Base-by-base conservation (phyloP, 2,329 filamentous ascomycete species). In the Pseudogymnoascus sp. region DNA sequence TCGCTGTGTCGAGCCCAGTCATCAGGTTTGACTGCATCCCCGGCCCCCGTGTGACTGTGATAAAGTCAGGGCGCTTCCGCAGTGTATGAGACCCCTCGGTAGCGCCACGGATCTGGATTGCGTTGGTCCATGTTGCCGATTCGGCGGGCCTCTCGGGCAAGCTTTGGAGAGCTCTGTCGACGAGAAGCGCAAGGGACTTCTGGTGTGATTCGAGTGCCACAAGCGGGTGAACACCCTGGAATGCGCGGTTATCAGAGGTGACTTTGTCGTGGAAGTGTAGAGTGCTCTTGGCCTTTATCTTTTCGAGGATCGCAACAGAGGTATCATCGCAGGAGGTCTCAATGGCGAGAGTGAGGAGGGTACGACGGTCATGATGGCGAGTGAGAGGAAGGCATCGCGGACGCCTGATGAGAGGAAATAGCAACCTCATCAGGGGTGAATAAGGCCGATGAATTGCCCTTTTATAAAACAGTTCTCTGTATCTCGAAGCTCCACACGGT, bases 311-410 rank as follows among this genome's bases (percentile, higher is more conserved):
- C 31, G 93, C 88, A 17, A 97, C 92, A 62, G 89, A 92, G 0
- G 92, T 96, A 77, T 97, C 93, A 75, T 97, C 93, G 79, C 93
- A 94, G 2, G 88, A 92, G 8, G 88, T 88, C 73, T 94, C 90
- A 70, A 94, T 92, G 60, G 89, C 89, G 58, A 93, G 81, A 4
- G 82, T 85, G 15, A 82, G 71, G 62, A 84, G 77, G 40, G 63
- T 65, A 26, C 74, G 75, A 15, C 63, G 66, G n/a, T 63, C 57
- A n/a, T 65, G 64, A 7, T 33, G n/a, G 33, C 40, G 61, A 26
- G 33, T 15, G 21, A 17, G 21, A 2, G 62, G n/a, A 9, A 44
- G 29, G 10, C 58, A 29, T 57, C 64, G 62, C 17, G 63, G 8
- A 41, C 65, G 67, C 61, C 66, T 70, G 61, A 65, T 64, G 50